Percentiles rank a stretch among this genome's conserved stretches.
phyloP scores from a whole-genome alignment of 768 basidiomycete species.

The Suillus fuscotomentosus region DNA sequence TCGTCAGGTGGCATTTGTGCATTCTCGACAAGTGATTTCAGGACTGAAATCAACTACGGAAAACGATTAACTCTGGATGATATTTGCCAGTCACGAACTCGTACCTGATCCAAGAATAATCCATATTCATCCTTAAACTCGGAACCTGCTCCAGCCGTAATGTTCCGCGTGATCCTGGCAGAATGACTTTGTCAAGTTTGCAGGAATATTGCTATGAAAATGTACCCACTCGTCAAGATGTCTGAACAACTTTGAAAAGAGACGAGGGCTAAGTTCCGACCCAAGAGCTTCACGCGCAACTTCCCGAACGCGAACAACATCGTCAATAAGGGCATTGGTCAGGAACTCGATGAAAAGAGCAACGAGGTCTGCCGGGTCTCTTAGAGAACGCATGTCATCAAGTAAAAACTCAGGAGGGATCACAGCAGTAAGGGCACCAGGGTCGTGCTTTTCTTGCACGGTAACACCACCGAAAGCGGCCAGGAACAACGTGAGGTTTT shows the following conservation, averaged over 20 bases:
- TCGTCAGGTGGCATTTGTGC: conserved; percentile 57
- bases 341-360: conserved; percentile 65
- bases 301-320: conserved; percentile 69
- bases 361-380: conserved; percentile 57
- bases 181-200: conserved; percentile 2
- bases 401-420: conserved; percentile 63
- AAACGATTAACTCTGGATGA: conserved; percentile 12
- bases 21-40: conserved; percentile 80
- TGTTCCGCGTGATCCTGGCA: conserved; percentile 48
- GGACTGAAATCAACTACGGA: conserved; percentile 65
- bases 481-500: conserved; percentile 77
- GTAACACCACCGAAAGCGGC: conserved; percentile 72
- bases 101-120: conserved; percentile 75
- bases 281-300: conserved; percentile 80
- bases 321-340: conserved; percentile 65
- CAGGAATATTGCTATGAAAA: neutral
- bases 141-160: conserved; percentile 45
- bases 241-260: conserved; percentile 66
- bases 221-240: conserved; percentile 69
- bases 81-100: conserved; percentile 3
- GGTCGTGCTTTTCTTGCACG: conserved; percentile 49
- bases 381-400: conserved; percentile 65
- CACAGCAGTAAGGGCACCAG: conserved; percentile 47
- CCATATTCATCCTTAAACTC: conserved; percentile 38
- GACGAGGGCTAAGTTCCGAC: conserved; percentile 67